These are phyloP conservation scores for Cyberlindnera bimundalis DNA, from an alignment of 805 yeast species.

Conservation along the genomic window DNA sequence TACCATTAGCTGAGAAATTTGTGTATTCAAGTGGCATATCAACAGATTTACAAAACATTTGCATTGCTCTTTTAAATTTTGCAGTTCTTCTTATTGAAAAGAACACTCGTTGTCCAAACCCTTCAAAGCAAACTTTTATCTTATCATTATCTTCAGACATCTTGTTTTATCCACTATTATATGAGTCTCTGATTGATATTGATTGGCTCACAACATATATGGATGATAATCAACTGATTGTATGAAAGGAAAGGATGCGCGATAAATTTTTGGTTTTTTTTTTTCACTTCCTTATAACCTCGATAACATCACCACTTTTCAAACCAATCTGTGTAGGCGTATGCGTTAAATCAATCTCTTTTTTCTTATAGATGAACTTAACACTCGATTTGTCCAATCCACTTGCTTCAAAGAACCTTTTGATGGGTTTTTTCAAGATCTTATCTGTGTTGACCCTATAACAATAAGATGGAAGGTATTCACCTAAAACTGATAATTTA, in stretches of 20 bases:
- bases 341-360: neutral
- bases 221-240: too few species aligned
- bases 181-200: too few species aligned
- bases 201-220: too few species aligned
- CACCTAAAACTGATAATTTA: neutral
- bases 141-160: slow-evolving; percentile 2
- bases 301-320: neutral
- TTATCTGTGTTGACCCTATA: neutral
- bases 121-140: slow-evolving; percentile 20
- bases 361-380: neutral
- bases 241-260: too few species aligned
- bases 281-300: neutral
- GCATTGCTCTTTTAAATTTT: slow-evolving; percentile 18
- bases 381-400: neutral
- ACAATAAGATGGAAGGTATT: too few species aligned
- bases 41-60: slow-evolving; percentile 13
- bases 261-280: neutral
- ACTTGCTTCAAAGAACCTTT: neutral
- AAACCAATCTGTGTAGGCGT: neutral
- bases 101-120: slow-evolving; percentile 15
- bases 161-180: too few species aligned
- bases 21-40: slow-evolving; percentile 4
- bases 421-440: neutral
- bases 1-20: slow-evolving; percentile 13
- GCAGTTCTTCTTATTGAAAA: slow-evolving; percentile 16